Percentiles rank a stretch among this genome's conserved stretches.
These are phyloP conservation scores for Solanum peruvianum DNA, from an alignment of 257 asterid species.

Conservation along the genomic window DNA sequence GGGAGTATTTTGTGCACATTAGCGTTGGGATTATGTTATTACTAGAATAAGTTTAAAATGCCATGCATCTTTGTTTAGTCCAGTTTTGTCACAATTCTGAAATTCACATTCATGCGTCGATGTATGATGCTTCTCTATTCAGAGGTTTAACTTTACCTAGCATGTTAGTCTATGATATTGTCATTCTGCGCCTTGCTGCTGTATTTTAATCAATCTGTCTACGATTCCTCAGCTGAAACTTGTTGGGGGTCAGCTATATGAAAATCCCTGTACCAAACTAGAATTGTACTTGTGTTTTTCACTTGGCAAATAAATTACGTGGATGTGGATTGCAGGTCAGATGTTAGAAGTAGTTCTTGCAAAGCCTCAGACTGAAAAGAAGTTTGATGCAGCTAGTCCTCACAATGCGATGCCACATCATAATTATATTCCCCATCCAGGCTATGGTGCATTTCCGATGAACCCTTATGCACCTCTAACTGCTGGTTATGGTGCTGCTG, in stretches of 20 bases:
- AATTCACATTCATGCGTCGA: not conserved
- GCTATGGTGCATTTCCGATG: conserved; percentile 65
- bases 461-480: conserved; percentile 62
- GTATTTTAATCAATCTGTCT: not conserved
- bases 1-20: not conserved
- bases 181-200: not conserved
- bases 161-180: not conserved
- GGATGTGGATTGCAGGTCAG: conserved; percentile 48
- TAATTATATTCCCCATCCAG: conserved; percentile 71
- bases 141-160: not conserved
- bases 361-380: conserved; percentile 89
- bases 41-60: not conserved
- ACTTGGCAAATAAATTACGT: not conserved
- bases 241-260: not conserved
- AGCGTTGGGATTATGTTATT: not conserved
- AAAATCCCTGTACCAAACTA: not conserved
- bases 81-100: not conserved
- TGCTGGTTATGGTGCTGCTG: conserved; percentile 62
- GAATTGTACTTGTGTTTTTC: not conserved
- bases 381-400: conserved; percentile 47
- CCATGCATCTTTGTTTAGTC: not conserved
- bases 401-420: conserved; percentile 42
- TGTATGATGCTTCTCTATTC: not conserved
- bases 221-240: not conserved
- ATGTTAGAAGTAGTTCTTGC: conserved; percentile 81